Conservation (phyloP, 176 grass and related monocot genomes). For the Cocos nucifera region DNA sequence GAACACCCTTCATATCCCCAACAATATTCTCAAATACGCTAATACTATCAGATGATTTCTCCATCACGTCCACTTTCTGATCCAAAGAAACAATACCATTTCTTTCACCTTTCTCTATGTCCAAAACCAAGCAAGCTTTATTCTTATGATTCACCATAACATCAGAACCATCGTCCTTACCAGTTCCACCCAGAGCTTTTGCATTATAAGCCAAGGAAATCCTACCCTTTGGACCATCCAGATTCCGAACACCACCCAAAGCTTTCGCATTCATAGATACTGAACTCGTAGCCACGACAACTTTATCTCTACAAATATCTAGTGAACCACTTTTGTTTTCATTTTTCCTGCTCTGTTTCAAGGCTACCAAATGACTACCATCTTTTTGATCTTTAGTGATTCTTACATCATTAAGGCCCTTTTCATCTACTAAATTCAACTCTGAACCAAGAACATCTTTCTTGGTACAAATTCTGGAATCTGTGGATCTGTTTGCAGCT, state of each 20-base stretch:
- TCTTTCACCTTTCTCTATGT: too few species aligned
- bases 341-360: too few species aligned
- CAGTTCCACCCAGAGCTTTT: background rate
- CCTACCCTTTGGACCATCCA: background rate
- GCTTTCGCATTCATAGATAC: background rate
- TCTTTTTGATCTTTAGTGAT: background rate
- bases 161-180: background rate
- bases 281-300: background rate
- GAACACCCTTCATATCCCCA: constrained; percentile 28
- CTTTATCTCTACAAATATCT: too few species aligned
- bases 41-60: constrained; percentile 52
- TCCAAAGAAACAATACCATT: background rate
- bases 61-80: constrained; percentile 21
- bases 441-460: constrained; percentile 21
- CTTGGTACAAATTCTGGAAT: constrained; percentile 4
- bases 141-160: background rate
- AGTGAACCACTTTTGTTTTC: too few species aligned
- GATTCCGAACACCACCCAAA: background rate
- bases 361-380: too few species aligned
- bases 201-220: background rate
- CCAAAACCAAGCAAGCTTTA: background rate
- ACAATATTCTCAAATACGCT: constrained; percentile 60
- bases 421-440: constrained; percentile 14
- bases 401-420: too few species aligned
- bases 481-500: background rate